Percentiles rank a stretch among this genome's conserved stretches.
Evolutionary conservation across 2,329 filamentous ascomycete species (phyloP).

Genomic region (Magnaporthiopsis poae): DNA sequence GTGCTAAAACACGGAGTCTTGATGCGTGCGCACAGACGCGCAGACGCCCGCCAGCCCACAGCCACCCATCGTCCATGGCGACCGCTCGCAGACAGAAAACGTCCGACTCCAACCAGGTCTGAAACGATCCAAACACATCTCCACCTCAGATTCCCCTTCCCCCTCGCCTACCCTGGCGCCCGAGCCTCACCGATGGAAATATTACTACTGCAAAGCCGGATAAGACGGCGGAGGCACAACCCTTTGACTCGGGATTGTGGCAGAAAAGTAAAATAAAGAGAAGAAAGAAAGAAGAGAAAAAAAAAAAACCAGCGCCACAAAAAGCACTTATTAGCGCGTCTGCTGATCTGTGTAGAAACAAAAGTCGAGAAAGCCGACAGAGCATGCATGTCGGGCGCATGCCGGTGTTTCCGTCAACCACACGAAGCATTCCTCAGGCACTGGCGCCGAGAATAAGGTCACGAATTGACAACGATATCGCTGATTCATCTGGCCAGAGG

Average conservation of each 20-base stretch:
- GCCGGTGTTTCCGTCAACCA: too few species aligned
- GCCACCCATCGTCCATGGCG: not conserved
- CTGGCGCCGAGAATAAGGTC: too few species aligned
- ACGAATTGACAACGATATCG: too few species aligned
- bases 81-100: not conserved
- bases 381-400: too few species aligned
- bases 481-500: too few species aligned
- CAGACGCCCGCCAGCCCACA: not conserved
- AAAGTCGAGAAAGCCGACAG: too few species aligned
- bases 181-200: not conserved
- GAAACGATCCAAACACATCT: not conserved
- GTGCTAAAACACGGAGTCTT: not conserved
- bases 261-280: not conserved
- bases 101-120: not conserved
- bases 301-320: too few species aligned
- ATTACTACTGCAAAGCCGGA: not conserved
- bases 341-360: too few species aligned
- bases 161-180: not conserved
- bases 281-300: too few species aligned
- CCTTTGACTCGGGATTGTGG: not conserved
- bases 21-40: not conserved
- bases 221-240: not conserved
- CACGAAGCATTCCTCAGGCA: too few species aligned
- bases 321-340: too few species aligned
- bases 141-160: not conserved